Conservation (phyloP, 108 stramenopile species). For the Skeletonema potamos region DNA sequence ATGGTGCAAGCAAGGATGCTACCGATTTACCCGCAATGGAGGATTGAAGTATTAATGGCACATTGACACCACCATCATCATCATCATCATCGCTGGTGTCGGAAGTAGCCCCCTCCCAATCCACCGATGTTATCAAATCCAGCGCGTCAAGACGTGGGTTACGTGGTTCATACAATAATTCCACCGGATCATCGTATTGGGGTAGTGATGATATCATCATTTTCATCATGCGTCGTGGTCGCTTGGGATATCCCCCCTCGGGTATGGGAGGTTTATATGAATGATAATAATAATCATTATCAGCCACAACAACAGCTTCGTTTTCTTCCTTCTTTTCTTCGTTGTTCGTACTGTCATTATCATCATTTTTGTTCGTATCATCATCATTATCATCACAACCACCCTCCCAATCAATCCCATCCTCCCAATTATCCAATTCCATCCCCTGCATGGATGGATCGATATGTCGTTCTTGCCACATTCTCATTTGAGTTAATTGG, state of each 20-base stretch:
- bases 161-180: conserved; percentile 48
- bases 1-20: conserved; percentile 54
- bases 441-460: conserved; percentile 67
- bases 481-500: conserved; percentile 29
- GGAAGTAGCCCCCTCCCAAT: conserved; percentile 61
- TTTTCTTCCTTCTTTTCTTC: conserved; percentile 1
- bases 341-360: conserved; percentile 1
- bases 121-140: conserved; percentile 54
- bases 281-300: neutral
- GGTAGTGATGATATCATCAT: too few species aligned
- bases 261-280: conserved; percentile 23
- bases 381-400: conserved; percentile 32
- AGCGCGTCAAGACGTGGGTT: conserved; percentile 82
- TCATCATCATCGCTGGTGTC: conserved; percentile 40
- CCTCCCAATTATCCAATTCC: conserved; percentile 82
- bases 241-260: conserved; percentile 28
- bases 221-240: conserved; percentile 3
- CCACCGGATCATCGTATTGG: conserved; percentile 27
- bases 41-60: conserved; percentile 79
- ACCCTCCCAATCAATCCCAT: conserved; percentile 80
- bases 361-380: neutral
- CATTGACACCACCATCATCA: conserved; percentile 31
- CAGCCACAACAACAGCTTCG: too few species aligned
- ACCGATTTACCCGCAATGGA: conserved; percentile 80
- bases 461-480: conserved; percentile 38